Evolutionary conservation across 2,329 filamentous ascomycete genomes (phyloP), one percentile per base, ranked within the genome.

Genomic region (Annulohypoxylon truncatum): DNA sequence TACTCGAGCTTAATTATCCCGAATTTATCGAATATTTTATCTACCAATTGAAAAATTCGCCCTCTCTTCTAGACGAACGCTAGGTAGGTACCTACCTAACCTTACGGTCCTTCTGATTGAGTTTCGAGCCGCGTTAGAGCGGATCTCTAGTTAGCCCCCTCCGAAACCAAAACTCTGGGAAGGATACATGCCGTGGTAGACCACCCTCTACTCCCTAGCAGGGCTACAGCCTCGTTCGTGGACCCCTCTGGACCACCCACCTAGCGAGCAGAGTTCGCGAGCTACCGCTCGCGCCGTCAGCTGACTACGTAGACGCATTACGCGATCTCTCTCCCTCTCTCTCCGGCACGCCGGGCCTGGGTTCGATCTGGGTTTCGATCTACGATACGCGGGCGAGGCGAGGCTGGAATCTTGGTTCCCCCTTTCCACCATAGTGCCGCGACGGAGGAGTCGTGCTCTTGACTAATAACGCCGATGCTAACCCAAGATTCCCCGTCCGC

Each of bases 261-360:
- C 26, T 56, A 51, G 48, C 56, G 50, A 10, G n/a, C 6, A 51
- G 38, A 56, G 59, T 42, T 60, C 8, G 18, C 47, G 51, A 29
- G 44, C 50, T 52, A 48, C 44, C 18, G n/a, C 44, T 42, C 56
- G 59, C 66, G 60, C 56, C 52, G 42, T 64, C 33, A 66, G 63
- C 59, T 61, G 52, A 66, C 63, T 66, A 69, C 66, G 66, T 69
- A 66, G 33, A 44, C 20, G 63, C n/a, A 64, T 69, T 66, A 66
- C 59, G 66, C 55, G 62, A 68, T 61, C 35, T 7, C 12, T 15
- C n/a, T 10, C 12, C 42, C 35, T 38, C 48, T 50, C 18, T 44
- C 42, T 38, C 63, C 63, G 40, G 24, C 18, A 31, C 40, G 9
- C 26, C 53, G 63, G 63, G 38, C 53, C 53, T 26, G 18, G 35